phyloP scores from a whole-genome alignment of 768 basidiomycete species.

The Trametes elegans region DNA sequence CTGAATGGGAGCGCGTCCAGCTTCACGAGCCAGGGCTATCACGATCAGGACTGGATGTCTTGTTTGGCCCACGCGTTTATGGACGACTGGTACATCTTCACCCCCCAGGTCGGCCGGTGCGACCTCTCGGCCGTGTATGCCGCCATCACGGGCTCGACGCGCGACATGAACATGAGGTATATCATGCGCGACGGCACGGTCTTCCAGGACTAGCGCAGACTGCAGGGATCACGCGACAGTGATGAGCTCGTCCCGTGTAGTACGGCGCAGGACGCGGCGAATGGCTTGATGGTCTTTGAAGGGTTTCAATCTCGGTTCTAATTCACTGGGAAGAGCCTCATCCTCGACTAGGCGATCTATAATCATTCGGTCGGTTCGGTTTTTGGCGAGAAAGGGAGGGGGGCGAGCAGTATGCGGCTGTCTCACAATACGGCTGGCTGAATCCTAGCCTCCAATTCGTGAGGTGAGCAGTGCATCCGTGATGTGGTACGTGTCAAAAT shows the following conservation, averaged over 20 bases:
- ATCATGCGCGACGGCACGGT: constrained; percentile 22
- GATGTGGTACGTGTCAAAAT: too few species aligned
- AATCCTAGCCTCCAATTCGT: constrained; percentile 16
- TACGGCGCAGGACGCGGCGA: constrained; percentile 2
- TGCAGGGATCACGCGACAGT: constrained; percentile 17
- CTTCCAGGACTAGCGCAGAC: constrained; percentile 27
- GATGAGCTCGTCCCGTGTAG: constrained; percentile 24
- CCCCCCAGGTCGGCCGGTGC: constrained; percentile 24
- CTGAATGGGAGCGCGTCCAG: constrained; percentile 19
- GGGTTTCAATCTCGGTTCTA: constrained; percentile 23
- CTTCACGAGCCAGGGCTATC: constrained; percentile 26
- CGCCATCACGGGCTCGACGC: constrained; percentile 15
- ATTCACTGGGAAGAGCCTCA: constrained; percentile 17
- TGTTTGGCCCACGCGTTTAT: constrained; percentile 21
- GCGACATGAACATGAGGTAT: constrained; percentile 24
- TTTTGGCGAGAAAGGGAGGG: constrained; percentile 11
- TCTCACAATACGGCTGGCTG: constrained; percentile 15
- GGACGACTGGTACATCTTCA: constrained; percentile 25
- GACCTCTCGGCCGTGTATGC: constrained; percentile 22
- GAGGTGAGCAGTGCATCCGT: too few species aligned
- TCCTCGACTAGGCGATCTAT: constrained; percentile 23
- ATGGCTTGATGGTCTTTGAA: constrained; percentile 22
- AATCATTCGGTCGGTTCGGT: constrained; percentile 25
- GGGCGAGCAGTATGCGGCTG: constrained; percentile 4
- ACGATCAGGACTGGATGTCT: constrained; percentile 20